phyloP scores from a whole-genome alignment of 208 protist species.

The Trypanosoma avium region DNA sequence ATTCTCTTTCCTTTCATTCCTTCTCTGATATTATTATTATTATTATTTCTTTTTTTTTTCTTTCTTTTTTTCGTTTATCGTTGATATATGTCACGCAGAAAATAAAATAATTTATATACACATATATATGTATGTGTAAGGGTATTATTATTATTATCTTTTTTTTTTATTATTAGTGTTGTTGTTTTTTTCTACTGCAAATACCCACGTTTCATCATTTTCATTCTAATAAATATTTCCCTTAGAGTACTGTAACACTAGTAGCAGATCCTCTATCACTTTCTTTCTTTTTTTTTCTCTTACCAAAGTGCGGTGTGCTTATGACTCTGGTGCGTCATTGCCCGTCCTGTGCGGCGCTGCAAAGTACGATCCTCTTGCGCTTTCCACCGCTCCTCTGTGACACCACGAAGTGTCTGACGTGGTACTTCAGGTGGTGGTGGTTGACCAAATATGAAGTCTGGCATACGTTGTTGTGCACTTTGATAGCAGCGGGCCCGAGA shows the following conservation, averaged over 20 bases:
- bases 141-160: no score
- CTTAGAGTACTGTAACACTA: no score
- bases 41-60: conserved; percentile 22
- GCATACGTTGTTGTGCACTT: conserved; percentile 27
- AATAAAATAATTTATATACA: conserved; percentile 13
- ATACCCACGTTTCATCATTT: no score
- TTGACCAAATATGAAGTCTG: conserved; percentile 53
- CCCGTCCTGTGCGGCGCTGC: conserved; percentile 54
- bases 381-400: conserved; percentile 54
- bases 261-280: no score
- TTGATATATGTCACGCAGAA: no score
- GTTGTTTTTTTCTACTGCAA: no score
- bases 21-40: conserved; percentile 1
- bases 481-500: conserved; percentile 27
- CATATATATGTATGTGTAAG: no score
- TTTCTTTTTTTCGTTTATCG: not conserved
- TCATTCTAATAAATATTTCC: no score
- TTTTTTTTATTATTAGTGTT: no score
- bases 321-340: conserved; percentile 46
- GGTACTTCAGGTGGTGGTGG: conserved; percentile 22
- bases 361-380: conserved; percentile 31
- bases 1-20: conserved; percentile 15
- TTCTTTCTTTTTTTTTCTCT: not conserved
- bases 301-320: conserved; percentile 69
- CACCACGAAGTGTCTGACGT: conserved; percentile 29